Evolutionary conservation across 441 rosid genomes (phyloP).

Genomic region (Cnidoscolus chayamansa): DNA sequence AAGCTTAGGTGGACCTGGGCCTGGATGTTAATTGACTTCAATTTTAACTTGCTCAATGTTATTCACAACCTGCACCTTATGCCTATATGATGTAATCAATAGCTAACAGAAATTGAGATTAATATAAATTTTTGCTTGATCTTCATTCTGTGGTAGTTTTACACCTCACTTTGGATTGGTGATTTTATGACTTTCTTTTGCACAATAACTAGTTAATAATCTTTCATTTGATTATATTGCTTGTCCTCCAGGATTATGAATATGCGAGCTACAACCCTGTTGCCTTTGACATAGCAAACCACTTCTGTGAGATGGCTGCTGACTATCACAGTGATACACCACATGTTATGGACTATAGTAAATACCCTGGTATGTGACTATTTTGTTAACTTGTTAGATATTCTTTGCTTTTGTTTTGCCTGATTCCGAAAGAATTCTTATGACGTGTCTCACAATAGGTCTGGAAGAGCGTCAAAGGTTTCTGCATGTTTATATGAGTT

Average conservation of each 20-base stretch:
- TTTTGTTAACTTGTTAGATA: constrained; percentile 8
- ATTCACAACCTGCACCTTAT: background rate
- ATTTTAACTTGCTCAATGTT: background rate
- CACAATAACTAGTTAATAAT: constrained; percentile 4
- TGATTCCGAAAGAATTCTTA: background rate
- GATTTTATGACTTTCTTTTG: constrained; percentile 4
- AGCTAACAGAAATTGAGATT: background rate
- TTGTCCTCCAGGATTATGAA: constrained; percentile 70
- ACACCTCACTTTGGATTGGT: background rate
- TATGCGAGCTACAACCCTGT: constrained; percentile 85
- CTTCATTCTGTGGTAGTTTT: background rate
- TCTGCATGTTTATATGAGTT: constrained; percentile 51
- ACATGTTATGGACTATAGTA: constrained; percentile 73
- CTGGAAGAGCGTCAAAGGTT: constrained; percentile 68
- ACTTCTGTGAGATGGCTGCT: constrained; percentile 96
- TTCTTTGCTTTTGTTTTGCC: background rate
- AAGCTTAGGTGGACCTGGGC: background rate
- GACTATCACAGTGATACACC: constrained; percentile 90
- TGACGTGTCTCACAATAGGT: constrained; percentile 37
- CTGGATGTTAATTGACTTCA: background rate
- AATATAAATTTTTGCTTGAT: background rate
- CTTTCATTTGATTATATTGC: background rate
- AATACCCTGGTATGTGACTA: constrained; percentile 64
- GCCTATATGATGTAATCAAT: background rate
- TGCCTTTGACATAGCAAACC: constrained; percentile 91